Percentiles rank a stretch among this genome's conserved stretches.
Conservation (phyloP, 1,139 yeast species). For the Sugiyamaella xylanicola region DNA sequence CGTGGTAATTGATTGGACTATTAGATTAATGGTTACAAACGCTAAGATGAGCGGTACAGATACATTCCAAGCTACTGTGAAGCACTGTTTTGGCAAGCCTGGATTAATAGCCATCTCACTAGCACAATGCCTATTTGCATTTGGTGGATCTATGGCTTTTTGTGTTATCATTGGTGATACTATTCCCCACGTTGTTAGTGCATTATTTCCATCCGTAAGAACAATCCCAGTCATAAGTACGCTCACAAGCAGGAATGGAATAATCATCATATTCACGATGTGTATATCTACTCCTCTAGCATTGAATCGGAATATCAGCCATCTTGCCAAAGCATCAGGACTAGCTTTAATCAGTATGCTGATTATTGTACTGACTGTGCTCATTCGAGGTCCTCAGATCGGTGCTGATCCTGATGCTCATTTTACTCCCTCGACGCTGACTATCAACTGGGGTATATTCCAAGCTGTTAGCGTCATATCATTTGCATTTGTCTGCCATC, state of each 20-base stretch:
- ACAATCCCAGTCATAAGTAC: conserved; percentile 49
- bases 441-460: conserved; percentile 67
- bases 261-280: conserved; percentile 68
- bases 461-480: conserved; percentile 92
- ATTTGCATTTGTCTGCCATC: conserved; percentile 94
- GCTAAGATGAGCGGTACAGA: conserved; percentile 73
- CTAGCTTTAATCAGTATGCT: conserved; percentile 85
- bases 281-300: conserved; percentile 84
- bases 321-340: conserved; percentile 84
- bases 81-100: conserved; percentile 70
- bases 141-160: conserved; percentile 94
- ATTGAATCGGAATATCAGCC: conserved; percentile 76
- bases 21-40: conserved; percentile 73
- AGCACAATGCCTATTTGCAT: conserved; percentile 86
- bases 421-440: conserved; percentile 51
- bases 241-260: conserved; percentile 63
- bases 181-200: conserved; percentile 81
- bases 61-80: conserved; percentile 85
- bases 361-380: conserved; percentile 71
- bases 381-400: conserved; percentile 69
- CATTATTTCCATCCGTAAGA: conserved; percentile 59
- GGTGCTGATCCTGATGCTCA: conserved; percentile 38
- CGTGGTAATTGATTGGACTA: conserved; percentile 83
- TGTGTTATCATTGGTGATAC: conserved; percentile 95
- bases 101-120: conserved; percentile 71